Conservation (phyloP, 1,284 basidiomycete species). For the Pyrrhoderma lamaoense region DNA sequence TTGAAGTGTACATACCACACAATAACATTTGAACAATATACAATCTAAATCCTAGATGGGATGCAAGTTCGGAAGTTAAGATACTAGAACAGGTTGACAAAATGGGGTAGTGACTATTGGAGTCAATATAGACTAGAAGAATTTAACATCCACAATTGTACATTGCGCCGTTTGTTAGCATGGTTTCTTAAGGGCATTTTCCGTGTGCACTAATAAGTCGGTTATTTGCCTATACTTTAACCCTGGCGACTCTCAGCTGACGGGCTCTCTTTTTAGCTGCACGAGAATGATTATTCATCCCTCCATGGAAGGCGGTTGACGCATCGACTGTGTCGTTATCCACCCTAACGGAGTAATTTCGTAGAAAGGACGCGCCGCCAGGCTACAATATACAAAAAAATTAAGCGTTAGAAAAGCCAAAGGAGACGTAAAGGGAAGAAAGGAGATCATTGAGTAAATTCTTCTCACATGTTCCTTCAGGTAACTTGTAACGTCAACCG, state of each 20-base stretch:
- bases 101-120: no score
- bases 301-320: constrained; percentile 61
- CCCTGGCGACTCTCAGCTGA: constrained; percentile 9
- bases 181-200: no score
- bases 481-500: constrained; percentile 59
- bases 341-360: constrained; percentile 36
- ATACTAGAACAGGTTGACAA: no score
- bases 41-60: no score
- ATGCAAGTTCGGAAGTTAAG: no score
- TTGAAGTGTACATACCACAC: no score
- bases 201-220: no score
- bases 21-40: no score
- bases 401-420: constrained; percentile 3
- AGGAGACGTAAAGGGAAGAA: constrained; percentile 7
- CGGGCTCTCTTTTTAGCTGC: constrained; percentile 34
- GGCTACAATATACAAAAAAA: constrained; percentile 32
- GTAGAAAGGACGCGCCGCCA: constrained; percentile 43
- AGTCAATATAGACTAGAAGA: no score
- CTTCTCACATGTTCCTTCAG: constrained; percentile 58
- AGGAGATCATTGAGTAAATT: not conserved
- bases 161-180: no score
- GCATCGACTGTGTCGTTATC: constrained; percentile 36
- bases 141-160: no score
- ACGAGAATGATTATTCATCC: constrained; percentile 64
- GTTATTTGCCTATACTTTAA: not conserved